phyloP scores from a whole-genome alignment of 495 filamentous ascomycete genomes.

The Podospora pseudocomata region DNA sequence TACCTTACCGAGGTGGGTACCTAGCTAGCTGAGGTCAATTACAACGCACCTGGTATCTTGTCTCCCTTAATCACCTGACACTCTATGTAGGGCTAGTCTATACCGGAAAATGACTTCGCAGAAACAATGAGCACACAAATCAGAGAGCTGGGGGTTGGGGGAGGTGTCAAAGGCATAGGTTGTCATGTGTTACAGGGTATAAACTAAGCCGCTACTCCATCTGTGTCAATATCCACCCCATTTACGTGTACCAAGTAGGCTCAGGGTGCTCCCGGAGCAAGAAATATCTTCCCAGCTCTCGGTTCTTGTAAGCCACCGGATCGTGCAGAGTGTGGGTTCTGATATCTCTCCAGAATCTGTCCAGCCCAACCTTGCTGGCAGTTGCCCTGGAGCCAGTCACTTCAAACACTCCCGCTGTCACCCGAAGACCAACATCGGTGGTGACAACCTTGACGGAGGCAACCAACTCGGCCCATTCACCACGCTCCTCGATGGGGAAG shows the following conservation, averaged over 20 bases:
- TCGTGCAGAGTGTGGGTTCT: slow-evolving; percentile 61
- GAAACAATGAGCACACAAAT: too few relatives aligned
- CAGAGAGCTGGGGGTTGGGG: too few relatives aligned
- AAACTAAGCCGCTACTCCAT: not conserved
- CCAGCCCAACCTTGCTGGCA: slow-evolving; percentile 50
- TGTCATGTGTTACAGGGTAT: too few relatives aligned
- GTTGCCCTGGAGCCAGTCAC: slow-evolving; percentile 55
- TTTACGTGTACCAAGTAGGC: slow-evolving; percentile 58
- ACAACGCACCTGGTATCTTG: too few relatives aligned
- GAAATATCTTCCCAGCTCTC: slow-evolving; percentile 53
- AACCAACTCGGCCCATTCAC: slow-evolving; percentile 57
- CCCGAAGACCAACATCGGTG: slow-evolving; percentile 53
- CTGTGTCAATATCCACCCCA: not conserved
- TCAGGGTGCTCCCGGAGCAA: slow-evolving; percentile 50
- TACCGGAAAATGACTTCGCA: too few relatives aligned
- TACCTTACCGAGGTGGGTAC: too few relatives aligned
- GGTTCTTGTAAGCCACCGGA: slow-evolving; percentile 59
- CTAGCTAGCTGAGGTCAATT: too few relatives aligned
- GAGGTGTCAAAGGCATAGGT: too few relatives aligned
- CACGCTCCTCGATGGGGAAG: slow-evolving; percentile 46
- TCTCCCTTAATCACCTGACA: too few relatives aligned
- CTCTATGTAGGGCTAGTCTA: too few relatives aligned
- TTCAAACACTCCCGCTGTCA: slow-evolving; percentile 58
- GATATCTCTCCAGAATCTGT: slow-evolving; percentile 59
- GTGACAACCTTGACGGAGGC: slow-evolving; percentile 58